A percentile compares a stretch with the other conserved stretches of the same genome.
Evolutionary conservation across 73 alveolate genomes (phyloP).

Genomic region (Paramecium sexaurelia): DNA sequence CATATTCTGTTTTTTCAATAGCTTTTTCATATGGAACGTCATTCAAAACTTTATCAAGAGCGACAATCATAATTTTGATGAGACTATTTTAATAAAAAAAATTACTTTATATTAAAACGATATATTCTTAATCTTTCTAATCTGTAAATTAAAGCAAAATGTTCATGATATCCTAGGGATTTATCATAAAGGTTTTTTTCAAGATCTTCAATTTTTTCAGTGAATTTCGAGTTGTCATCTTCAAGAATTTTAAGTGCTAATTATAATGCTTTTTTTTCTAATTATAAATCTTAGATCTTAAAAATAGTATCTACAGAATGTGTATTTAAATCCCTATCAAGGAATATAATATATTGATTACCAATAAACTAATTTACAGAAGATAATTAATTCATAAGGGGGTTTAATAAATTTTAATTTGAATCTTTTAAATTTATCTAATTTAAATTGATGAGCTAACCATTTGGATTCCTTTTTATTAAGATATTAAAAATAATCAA

Average conservation of each 20-base stretch:
- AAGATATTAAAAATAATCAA: neutral
- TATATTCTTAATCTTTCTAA: slow-evolving; percentile 35
- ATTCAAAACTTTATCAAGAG: neutral
- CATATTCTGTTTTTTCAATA: neutral
- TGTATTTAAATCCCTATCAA: neutral
- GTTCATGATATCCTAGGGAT: slow-evolving; percentile 45
- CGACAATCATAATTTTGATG: neutral
- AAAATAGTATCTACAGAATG: slow-evolving; percentile 6
- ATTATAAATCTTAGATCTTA: neutral
- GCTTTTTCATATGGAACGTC: neutral
- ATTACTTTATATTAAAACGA: neutral
- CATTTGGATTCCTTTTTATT: neutral
- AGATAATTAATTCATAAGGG: neutral
- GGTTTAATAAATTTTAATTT: neutral
- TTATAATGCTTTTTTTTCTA: neutral
- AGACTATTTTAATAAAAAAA: neutral
- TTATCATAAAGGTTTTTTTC: neutral
- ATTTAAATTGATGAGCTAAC: neutral
- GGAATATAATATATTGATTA: neutral
- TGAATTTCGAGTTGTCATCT: neutral
- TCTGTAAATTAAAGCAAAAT: slow-evolving; percentile 14
- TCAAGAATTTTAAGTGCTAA: neutral
- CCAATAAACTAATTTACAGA: slow-evolving; percentile 31
- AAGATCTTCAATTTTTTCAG: neutral
- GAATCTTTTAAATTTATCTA: slow-evolving; percentile 18